Evolutionary conservation across 208 protist species (phyloP), one percentile per base, ranked within the genome.

Genomic region (Trypanosoma rangeli): DNA sequence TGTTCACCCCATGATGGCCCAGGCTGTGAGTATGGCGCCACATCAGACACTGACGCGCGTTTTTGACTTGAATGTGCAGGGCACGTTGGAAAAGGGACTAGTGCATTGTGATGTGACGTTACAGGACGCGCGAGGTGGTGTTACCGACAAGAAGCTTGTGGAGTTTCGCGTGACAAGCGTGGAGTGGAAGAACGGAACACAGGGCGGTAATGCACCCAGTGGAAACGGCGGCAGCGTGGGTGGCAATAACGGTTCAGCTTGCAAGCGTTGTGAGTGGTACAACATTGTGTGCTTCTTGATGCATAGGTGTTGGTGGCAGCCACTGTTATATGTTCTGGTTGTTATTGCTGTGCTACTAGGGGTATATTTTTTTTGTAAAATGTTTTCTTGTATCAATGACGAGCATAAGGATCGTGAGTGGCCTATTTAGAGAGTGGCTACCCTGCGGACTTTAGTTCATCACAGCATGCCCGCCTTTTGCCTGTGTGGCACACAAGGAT

Each of bases 1-100:
- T 20, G 73, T 93, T 62, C 79, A 84, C n/a, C 90, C 88, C 3
- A 87, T 93, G 15, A 55, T 79, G 31, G 75, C 79, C 13, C 87
- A 92, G 58, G 31, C 65, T 26, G 35, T 84, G 29, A 87, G 80
- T 39, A 71, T 95, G 37, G 26, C 15, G 31, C 53, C 84, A 20
- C 46, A 62, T 33, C 66, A 79, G 56, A 58, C 65, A 22, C 31
- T 53, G 12, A 44, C 65, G 16, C 52, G 83, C 3, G 18, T 8
- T 16, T 93, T 93, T 74, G 68, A 82, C 35, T 75, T 95, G 20
- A 63, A 74, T 44, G 64, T 86, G 42, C 83, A 90, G 56, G 49
- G 71, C 52, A 53, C 53, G n/a, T 20, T 29, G 10, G 33, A 59
- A 1, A 46, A 69, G n/a, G 71, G 69, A 54, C 65, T 16, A 0